Evolutionary conservation across 2,329 filamentous ascomycete genomes (phyloP), one percentile per base, ranked within the genome.

Genomic region (Neurospora sp.): DNA sequence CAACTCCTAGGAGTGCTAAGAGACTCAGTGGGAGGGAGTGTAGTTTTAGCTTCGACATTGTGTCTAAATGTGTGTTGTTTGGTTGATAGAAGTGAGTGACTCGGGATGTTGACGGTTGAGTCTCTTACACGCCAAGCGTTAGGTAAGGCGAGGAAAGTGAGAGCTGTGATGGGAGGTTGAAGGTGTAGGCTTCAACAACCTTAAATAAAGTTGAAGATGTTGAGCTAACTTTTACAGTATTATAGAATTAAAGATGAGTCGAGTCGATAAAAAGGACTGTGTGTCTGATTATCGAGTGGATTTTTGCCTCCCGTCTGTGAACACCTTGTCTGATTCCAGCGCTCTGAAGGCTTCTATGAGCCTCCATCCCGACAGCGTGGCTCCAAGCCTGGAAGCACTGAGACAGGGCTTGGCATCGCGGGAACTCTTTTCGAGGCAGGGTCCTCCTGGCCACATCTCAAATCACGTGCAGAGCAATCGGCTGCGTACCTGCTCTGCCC

Each of bases 191-290:
- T 28, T 28, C 28, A 28, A 28, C 28, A 28, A 28, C 28, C 28
- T 28, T 28, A 28, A 28, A 28, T 3, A 28, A 28, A 28, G 23
- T 28, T 28, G 28, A 28, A 28, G 28, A 28, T 4, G 28, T 28
- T 28, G 28, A 28, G 3, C 28, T 28, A 28, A 3, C 28, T 28
- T 28, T 28, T 28, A 28, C 28, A 28, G 3, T 28, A 28, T 28
- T 28, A 67, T 72, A 68, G 17, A 19, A 36, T 38, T 17, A 39
- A 42, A 38, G 72, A 71, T 75, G 73, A 75, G 70, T 75, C 74
- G 74, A 77, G 76, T 36, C 33, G n/a, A n/a, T 73, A 73, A 73
- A 78, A 78, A 77, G 76, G 76, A 76, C 76, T 77, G 74, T 73
- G 75, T 74, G 71, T 67, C 42, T 36, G 42, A 36, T 58, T 1